These are phyloP conservation scores for Rhodotorula toruloides DNA, from an alignment of 768 basidiomycete species.

Conservation along the genomic window DNA sequence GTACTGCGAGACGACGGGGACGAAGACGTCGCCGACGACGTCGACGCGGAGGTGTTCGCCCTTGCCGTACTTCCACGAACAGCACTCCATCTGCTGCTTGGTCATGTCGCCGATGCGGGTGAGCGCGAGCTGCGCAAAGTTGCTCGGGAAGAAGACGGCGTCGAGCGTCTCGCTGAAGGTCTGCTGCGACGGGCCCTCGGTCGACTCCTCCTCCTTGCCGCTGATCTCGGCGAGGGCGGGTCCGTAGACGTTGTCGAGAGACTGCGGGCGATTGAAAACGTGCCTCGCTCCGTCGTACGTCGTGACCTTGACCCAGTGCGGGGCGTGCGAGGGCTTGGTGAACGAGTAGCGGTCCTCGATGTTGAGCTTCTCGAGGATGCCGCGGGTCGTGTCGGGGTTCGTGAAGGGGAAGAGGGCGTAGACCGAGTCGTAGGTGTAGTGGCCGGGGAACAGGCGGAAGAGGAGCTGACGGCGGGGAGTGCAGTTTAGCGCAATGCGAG, in stretches of 20 bases:
- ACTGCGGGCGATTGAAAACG: not conserved
- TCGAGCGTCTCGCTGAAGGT: not conserved
- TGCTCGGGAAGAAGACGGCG: not conserved
- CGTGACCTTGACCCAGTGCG: conserved; percentile 8
- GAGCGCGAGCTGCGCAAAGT: conserved; percentile 9
- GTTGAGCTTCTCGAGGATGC: conserved; percentile 19
- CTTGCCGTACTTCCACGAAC: conserved; percentile 41
- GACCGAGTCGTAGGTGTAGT: conserved; percentile 39
- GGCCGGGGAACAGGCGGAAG: conserved; percentile 11
- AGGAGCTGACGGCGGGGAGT: conserved; percentile 46
- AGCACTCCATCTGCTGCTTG: not conserved
- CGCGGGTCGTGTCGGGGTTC: conserved; percentile 24
- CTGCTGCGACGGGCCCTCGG: not conserved
- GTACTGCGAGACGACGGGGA: conserved; percentile 53
- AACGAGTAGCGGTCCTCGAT: conserved; percentile 23
- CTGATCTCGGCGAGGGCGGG: conserved; percentile 5
- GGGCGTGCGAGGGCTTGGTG: not conserved
- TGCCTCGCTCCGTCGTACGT: not conserved
- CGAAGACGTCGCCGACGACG: conserved; percentile 64
- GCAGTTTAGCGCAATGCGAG: conserved; percentile 50
- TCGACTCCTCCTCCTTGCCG: not conserved
- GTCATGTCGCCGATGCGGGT: not conserved
- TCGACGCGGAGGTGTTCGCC: conserved; percentile 51
- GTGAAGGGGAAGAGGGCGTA: conserved; percentile 74
- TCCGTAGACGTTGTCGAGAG: conserved; percentile 14